A percentile compares a stretch with the other conserved stretches of the same genome.
Evolutionary conservation across 495 filamentous ascomycete species (phyloP).

Genomic region (Pyrenula aspistea): DNA sequence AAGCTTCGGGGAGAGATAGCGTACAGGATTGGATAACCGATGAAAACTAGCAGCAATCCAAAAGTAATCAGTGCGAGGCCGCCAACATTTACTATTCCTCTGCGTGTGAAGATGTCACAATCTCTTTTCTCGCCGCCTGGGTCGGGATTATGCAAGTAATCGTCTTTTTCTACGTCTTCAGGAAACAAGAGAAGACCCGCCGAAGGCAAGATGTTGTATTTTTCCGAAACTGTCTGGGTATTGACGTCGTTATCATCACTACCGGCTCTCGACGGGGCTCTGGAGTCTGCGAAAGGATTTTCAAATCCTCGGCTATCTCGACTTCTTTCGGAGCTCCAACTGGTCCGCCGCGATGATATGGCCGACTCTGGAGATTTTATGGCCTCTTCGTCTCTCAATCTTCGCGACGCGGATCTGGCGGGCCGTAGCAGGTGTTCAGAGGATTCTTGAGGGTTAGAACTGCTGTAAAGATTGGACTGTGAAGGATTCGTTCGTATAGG

Average conservation of each 20-base stretch:
- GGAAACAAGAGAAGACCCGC: slow-evolving; percentile 60
- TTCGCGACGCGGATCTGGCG: slow-evolving; percentile 20
- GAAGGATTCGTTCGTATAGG: slow-evolving; percentile 8
- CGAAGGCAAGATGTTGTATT: slow-evolving; percentile 66
- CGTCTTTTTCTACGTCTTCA: slow-evolving; percentile 69
- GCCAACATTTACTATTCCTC: slow-evolving; percentile 58
- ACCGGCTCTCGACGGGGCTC: slow-evolving; percentile 37
- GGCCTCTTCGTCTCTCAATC: slow-evolving; percentile 20
- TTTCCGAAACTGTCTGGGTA: slow-evolving; percentile 67
- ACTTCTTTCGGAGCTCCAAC: slow-evolving; percentile 49
- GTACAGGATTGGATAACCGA: slow-evolving; percentile 65
- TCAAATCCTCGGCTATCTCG: slow-evolving; percentile 32
- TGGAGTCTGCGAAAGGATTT: slow-evolving; percentile 41
- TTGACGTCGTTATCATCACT: slow-evolving; percentile 59
- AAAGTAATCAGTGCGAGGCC: slow-evolving; percentile 48
- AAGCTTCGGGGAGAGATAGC: slow-evolving; percentile 11
- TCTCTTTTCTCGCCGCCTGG: slow-evolving; percentile 49
- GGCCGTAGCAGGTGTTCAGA: slow-evolving; percentile 51
- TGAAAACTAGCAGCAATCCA: slow-evolving; percentile 56
- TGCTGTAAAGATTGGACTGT: slow-evolving; percentile 20
- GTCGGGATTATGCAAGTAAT: slow-evolving; percentile 64
- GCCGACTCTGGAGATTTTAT: slow-evolving; percentile 27
- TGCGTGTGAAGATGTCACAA: slow-evolving; percentile 55
- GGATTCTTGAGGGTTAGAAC: slow-evolving; percentile 32
- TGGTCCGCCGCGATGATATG: slow-evolving; percentile 46